phyloP scores from a whole-genome alignment of 2,329 filamentous ascomycete genomes.

The Colletotrichum noveboracense region DNA sequence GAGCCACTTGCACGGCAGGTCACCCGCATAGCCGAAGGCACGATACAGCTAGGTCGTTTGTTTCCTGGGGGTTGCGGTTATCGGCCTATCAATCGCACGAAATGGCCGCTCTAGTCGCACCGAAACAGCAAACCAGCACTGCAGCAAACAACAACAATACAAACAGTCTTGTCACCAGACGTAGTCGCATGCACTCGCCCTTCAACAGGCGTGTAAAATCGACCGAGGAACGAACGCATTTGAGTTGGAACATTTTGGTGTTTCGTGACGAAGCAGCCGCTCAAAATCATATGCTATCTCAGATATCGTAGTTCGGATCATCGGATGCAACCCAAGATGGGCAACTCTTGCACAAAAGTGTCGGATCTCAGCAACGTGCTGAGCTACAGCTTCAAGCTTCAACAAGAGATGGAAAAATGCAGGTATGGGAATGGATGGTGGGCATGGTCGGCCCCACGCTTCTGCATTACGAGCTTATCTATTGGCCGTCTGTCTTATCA shows the following conservation, averaged over 20 bases:
- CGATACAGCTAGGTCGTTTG: background rate
- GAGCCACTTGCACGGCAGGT: background rate
- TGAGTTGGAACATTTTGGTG: background rate
- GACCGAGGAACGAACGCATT: background rate
- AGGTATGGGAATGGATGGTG: background rate
- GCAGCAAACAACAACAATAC: background rate
- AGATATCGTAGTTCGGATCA: background rate
- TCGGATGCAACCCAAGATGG: background rate
- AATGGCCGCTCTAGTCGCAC: slow-evolving; percentile 1
- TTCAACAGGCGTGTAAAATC: background rate
- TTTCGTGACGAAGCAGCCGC: background rate
- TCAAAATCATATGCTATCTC: background rate
- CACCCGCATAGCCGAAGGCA: slow-evolving; percentile 12
- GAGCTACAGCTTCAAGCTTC: background rate
- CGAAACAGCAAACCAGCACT: background rate
- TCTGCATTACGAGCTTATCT: background rate
- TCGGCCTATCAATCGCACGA: slow-evolving; percentile 17
- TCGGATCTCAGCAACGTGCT: background rate
- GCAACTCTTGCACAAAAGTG: background rate
- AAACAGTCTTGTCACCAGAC: background rate
- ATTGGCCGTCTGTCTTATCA: slow-evolving; percentile 29
- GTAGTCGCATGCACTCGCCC: background rate
- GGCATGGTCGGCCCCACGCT: background rate
- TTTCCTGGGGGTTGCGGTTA: background rate
- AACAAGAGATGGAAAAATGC: background rate